A percentile compares a stretch with the other conserved stretches of the same genome.
Conservation (phyloP, 768 basidiomycete species). For the Boletus rubroflammeus region DNA sequence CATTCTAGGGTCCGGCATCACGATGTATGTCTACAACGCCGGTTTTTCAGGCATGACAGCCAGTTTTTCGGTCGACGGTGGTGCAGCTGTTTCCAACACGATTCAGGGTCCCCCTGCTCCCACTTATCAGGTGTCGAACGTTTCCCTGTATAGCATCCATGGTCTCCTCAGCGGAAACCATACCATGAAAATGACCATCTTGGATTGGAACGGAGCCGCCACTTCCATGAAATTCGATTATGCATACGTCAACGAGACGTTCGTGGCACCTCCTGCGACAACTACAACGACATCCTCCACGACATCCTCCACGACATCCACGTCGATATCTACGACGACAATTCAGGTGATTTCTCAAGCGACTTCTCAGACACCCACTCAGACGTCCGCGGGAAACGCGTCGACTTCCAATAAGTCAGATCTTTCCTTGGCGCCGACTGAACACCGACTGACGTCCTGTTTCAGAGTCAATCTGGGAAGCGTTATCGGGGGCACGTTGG, state of each 20-base stretch:
- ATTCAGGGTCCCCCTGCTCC: slow-evolving; percentile 5
- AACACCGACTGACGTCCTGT: not conserved
- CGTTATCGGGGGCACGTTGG: slow-evolving; percentile 15
- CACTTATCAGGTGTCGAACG: slow-evolving; percentile 19
- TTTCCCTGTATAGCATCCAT: slow-evolving; percentile 17
- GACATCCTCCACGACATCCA: not conserved
- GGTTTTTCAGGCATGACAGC: slow-evolving; percentile 20
- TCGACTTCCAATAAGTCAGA: slow-evolving; percentile 7
- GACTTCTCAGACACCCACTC: not conserved
- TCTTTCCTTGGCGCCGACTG: not conserved
- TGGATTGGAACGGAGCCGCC: slow-evolving; percentile 14
- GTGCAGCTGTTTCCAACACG: slow-evolving; percentile 1
- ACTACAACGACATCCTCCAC: not conserved
- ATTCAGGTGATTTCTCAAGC: not conserved
- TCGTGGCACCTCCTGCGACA: slow-evolving; percentile 5
- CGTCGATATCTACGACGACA: not conserved
- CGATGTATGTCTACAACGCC: slow-evolving; percentile 25
- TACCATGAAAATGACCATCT: slow-evolving; percentile 19
- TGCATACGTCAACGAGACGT: slow-evolving; percentile 22
- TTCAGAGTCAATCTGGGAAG: slow-evolving; percentile 14
- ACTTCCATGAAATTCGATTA: slow-evolving; percentile 29
- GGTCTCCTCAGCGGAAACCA: slow-evolving; percentile 17
- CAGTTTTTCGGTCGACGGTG: slow-evolving; percentile 20
- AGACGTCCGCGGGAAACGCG: not conserved
- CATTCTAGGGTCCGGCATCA: slow-evolving; percentile 23